Evolutionary conservation across 2,329 filamentous ascomycete genomes (phyloP).

Genomic region (Diatrype stigma): DNA sequence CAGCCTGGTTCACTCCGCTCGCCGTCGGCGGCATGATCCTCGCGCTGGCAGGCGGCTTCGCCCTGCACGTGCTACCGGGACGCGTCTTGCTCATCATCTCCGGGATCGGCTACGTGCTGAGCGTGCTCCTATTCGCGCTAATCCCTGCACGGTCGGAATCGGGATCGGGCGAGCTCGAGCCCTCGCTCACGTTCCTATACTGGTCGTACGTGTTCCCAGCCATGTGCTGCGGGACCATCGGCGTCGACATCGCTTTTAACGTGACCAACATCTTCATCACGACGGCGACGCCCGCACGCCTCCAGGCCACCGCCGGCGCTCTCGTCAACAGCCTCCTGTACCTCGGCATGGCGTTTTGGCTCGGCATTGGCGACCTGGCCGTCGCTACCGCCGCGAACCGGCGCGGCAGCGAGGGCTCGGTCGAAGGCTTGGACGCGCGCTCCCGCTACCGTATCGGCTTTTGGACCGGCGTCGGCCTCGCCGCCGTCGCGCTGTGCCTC

Average conservation of each 20-base stretch:
- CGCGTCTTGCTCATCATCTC: conserved; percentile 60
- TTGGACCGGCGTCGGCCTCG: conserved; percentile 26
- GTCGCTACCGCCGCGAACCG: conserved; percentile 41
- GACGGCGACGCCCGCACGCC: conserved; percentile 59
- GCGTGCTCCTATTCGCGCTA: conserved; percentile 60
- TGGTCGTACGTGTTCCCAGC: conserved; percentile 73
- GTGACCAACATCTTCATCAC: conserved; percentile 76
- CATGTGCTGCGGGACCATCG: conserved; percentile 66
- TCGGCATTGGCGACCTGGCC: conserved; percentile 66
- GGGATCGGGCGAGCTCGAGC: conserved; percentile 34
- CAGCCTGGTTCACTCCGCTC: conserved; percentile 66
- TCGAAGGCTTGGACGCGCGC: conserved; percentile 17
- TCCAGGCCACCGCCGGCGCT: conserved; percentile 69
- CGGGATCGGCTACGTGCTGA: conserved; percentile 53
- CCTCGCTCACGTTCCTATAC: conserved; percentile 44
- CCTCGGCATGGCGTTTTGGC: conserved; percentile 66
- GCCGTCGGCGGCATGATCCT: conserved; percentile 65
- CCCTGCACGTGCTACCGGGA: conserved; percentile 63
- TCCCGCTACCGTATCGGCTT: conserved; percentile 28
- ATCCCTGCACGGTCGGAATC: conserved; percentile 50
- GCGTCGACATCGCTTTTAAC: conserved; percentile 72
- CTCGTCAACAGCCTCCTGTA: conserved; percentile 68
- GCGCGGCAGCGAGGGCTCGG: conserved; percentile 5
- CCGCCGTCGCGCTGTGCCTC: conserved; percentile 18
- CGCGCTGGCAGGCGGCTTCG: conserved; percentile 56